Conservation (phyloP, 2,329 filamentous ascomycete species). For the Exophiala phaeomuriformis region DNA sequence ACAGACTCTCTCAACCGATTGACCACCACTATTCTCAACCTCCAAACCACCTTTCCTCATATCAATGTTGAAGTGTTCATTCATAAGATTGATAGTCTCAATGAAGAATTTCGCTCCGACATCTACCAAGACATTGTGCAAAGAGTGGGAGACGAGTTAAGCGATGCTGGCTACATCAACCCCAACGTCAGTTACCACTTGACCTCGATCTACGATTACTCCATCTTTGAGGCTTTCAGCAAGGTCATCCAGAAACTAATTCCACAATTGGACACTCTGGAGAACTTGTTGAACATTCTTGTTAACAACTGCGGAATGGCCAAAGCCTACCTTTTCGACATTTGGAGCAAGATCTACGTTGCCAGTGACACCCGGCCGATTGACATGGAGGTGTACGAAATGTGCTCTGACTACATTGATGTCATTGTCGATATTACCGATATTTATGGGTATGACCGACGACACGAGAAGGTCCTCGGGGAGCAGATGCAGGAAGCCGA, state of each 20-base stretch:
- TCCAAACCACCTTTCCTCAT: slow-evolving; percentile 80
- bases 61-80: slow-evolving; percentile 99
- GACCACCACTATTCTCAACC: slow-evolving; percentile 79
- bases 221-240: slow-evolving; percentile 95
- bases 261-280: slow-evolving; percentile 82
- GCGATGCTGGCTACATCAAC: slow-evolving; percentile 86
- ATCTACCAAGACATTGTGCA: slow-evolving; percentile 96
- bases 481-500: slow-evolving; percentile 50
- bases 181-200: slow-evolving; percentile 91
- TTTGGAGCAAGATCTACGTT: slow-evolving; percentile 97
- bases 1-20: slow-evolving; percentile 81
- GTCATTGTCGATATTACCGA: slow-evolving; percentile 96
- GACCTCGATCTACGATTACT: slow-evolving; percentile 97
- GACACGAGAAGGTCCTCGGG: slow-evolving; percentile 33
- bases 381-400: slow-evolving; percentile 94
- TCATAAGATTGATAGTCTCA: slow-evolving; percentile 96
- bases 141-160: slow-evolving; percentile 90
- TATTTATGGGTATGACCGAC: slow-evolving; percentile 64
- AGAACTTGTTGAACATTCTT: slow-evolving; percentile 87
- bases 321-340: slow-evolving; percentile 96
- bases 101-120: slow-evolving; percentile 92
- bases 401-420: slow-evolving; percentile 97
- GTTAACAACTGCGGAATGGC: slow-evolving; percentile 92
- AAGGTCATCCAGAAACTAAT: slow-evolving; percentile 98
- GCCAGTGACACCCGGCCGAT: slow-evolving; percentile 89